phyloP scores from a whole-genome alignment of 1,139 yeast genomes.

The Candida frijolesensis region DNA sequence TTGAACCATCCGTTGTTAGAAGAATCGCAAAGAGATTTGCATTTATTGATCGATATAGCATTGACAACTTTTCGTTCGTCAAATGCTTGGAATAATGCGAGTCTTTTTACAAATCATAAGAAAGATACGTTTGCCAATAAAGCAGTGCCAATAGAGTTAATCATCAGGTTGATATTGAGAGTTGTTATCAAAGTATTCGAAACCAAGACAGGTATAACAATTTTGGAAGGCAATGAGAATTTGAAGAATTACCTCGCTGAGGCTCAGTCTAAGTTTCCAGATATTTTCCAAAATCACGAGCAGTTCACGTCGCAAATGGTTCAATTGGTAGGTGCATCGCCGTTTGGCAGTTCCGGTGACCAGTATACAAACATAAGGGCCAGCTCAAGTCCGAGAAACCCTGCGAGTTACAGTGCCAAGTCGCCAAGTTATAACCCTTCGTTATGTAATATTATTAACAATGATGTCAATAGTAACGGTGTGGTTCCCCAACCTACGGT shows the following conservation, averaged over 20 bases:
- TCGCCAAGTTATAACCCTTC: constrained; percentile 29
- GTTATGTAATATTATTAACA: constrained; percentile 24
- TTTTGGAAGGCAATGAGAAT: constrained; percentile 11
- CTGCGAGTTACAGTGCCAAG: constrained; percentile 9
- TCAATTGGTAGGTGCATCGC: constrained; percentile 19
- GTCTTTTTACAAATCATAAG: neutral
- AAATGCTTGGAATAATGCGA: neutral
- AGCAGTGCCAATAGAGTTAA: constrained; percentile 22
- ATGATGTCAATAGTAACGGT: neutral
- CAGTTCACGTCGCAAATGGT: constrained; percentile 15
- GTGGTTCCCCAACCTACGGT: neutral
- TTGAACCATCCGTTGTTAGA: constrained; percentile 33
- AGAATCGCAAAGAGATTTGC: constrained; percentile 32
- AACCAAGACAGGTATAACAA: constrained; percentile 11
- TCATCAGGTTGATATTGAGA: constrained; percentile 25
- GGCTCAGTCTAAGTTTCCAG: constrained; percentile 27
- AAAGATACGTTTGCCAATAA: constrained; percentile 9
- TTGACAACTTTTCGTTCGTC: constrained; percentile 22
- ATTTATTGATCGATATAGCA: constrained; percentile 31
- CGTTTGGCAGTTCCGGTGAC: constrained; percentile 13
- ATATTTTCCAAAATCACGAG: constrained; percentile 19
- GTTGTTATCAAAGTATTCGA: constrained; percentile 23
- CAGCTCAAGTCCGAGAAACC: neutral
- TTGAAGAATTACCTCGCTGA: constrained; percentile 28
- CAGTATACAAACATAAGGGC: neutral